A percentile compares a stretch with the other conserved stretches of the same genome.
These are phyloP conservation scores for Ogataea siamensis DNA, from an alignment of 805 yeast species.

Conservation along the genomic window DNA sequence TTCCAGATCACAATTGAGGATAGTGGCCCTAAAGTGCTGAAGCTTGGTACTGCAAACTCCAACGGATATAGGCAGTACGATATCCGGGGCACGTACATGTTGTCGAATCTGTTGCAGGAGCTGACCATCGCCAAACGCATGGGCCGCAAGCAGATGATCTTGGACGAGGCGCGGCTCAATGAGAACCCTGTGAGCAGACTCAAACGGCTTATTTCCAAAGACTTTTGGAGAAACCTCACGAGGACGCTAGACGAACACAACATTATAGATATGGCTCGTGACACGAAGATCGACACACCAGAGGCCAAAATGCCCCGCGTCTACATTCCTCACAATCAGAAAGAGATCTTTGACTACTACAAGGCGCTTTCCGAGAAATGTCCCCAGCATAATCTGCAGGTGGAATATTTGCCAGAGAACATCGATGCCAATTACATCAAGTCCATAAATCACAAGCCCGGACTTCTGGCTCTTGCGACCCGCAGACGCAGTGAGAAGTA, in stretches of 20 bases:
- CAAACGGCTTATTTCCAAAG: slow-evolving; percentile 66
- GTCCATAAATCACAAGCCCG: slow-evolving; percentile 79
- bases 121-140: slow-evolving; percentile 79
- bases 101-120: slow-evolving; percentile 84
- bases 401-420: slow-evolving; percentile 69
- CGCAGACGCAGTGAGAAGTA: slow-evolving; percentile 36
- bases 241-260: slow-evolving; percentile 62
- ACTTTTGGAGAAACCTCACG: slow-evolving; percentile 80
- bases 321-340: slow-evolving; percentile 68
- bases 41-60: slow-evolving; percentile 80
- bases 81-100: slow-evolving; percentile 85
- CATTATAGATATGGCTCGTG: slow-evolving; percentile 69
- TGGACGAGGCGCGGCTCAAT: slow-evolving; percentile 79
- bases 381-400: slow-evolving; percentile 63
- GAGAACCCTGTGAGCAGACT: slow-evolving; percentile 86
- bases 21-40: slow-evolving; percentile 77
- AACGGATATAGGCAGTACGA: slow-evolving; percentile 73
- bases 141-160: slow-evolving; percentile 72
- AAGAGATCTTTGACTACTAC: slow-evolving; percentile 73
- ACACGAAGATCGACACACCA: slow-evolving; percentile 68
- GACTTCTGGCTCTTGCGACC: slow-evolving; percentile 79
- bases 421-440: slow-evolving; percentile 77
- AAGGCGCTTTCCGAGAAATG: slow-evolving; percentile 47
- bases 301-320: slow-evolving; percentile 67
- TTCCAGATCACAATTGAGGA: slow-evolving; percentile 85